These are phyloP conservation scores for Apophysomyces ossiformis DNA, from an alignment of 371 early-diverging fungal genomes.

Conservation along the genomic window DNA sequence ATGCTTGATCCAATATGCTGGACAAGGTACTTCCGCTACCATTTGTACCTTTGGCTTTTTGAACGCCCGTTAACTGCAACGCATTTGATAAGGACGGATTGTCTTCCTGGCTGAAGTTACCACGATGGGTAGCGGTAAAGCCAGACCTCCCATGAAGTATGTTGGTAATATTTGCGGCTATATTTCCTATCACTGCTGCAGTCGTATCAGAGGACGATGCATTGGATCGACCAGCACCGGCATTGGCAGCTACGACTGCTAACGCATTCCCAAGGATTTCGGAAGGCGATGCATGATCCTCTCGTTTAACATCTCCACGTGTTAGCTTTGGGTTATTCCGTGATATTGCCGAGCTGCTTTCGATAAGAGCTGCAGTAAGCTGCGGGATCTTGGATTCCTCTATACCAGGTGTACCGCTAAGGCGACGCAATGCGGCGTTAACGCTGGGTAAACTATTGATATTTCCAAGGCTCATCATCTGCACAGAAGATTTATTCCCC, in stretches of 20 bases:
- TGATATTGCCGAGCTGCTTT: constrained; percentile 16
- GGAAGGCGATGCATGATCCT: constrained; percentile 23
- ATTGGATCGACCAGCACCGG: constrained; percentile 13
- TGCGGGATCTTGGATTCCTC: constrained; percentile 1
- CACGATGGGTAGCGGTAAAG: constrained; percentile 20
- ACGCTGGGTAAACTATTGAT: constrained; percentile 27
- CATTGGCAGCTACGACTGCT: constrained; percentile 42
- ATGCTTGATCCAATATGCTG: constrained; percentile 15
- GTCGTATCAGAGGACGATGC: constrained; percentile 8
- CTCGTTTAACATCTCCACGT: constrained; percentile 9
- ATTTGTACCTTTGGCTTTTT: neutral
- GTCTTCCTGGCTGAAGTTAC: constrained; percentile 29
- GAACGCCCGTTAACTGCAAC: constrained; percentile 28
- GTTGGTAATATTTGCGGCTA: constrained; percentile 43
- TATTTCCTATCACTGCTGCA: constrained; percentile 41
- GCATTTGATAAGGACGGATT: constrained; percentile 13
- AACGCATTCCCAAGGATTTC: constrained; percentile 44
- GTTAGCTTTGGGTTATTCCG: constrained; percentile 2
- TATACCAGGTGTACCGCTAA: constrained; percentile 18
- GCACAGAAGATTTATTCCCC: neutral
- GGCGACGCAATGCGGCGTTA: constrained; percentile 32
- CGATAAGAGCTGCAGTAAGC: constrained; percentile 22
- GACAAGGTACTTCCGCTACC: constrained; percentile 1
- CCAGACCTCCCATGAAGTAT: constrained; percentile 24
- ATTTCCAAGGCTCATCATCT: neutral